These are phyloP conservation scores for Hirschfeldia incana DNA, from an alignment of 345 rosid genomes.

Conservation along the genomic window DNA sequence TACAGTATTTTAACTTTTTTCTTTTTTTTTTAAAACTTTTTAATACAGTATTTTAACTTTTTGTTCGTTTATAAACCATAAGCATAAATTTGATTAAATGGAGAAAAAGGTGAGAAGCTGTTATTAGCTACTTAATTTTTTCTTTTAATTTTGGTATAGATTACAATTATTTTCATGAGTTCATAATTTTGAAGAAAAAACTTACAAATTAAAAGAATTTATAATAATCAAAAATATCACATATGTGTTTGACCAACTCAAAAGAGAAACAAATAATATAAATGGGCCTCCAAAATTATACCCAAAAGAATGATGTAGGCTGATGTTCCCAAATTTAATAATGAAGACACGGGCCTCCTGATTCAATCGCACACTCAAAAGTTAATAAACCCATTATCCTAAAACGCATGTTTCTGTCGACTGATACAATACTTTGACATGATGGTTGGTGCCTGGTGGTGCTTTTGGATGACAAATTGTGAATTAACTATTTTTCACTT, in stretches of 20 bases:
- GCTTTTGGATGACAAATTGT: neutral
- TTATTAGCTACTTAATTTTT: no score
- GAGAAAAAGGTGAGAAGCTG: no score
- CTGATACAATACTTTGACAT: neutral
- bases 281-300: neutral
- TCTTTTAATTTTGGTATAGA: no score
- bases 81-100: no score
- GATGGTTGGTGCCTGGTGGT: neutral
- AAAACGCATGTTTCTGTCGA: neutral
- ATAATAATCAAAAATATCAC: no score
- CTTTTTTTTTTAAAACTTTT: no score
- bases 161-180: no score
- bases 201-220: no score
- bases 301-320: neutral
- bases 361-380: neutral
- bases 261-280: neutral
- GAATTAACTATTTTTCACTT: neutral
- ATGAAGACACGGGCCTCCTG: neutral
- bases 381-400: neutral
- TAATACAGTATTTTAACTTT: no score
- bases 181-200: no score
- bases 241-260: neutral
- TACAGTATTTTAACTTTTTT: no score
- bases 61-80: no score
- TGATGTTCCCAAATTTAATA: neutral